These are phyloP conservation scores for Leccinum pellstonianum DNA, from an alignment of 768 basidiomycete species.

Conservation along the genomic window DNA sequence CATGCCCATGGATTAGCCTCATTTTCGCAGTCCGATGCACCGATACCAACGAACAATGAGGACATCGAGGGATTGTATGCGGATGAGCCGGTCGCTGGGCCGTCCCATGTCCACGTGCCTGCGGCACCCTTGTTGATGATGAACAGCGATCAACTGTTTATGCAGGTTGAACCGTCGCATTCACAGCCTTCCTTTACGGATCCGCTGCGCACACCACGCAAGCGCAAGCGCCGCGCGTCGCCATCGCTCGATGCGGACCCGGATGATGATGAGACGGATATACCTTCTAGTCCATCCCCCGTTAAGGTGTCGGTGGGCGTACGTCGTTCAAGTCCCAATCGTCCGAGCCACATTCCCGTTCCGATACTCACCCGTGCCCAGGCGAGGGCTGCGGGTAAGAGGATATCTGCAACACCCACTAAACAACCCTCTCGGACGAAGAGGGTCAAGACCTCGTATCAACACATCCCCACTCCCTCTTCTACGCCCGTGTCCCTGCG, in stretches of 20 bases:
- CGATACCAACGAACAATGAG: constrained; percentile 32
- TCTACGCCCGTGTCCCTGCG: constrained; percentile 19
- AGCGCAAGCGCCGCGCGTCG: constrained; percentile 24
- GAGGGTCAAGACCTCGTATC: constrained; percentile 18
- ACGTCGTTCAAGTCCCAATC: neutral
- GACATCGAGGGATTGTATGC: constrained; percentile 37
- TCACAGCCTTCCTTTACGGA: constrained; percentile 22
- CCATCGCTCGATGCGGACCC: constrained; percentile 1
- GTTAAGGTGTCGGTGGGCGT: constrained; percentile 25
- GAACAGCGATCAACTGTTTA: constrained; percentile 17
- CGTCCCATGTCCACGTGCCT: constrained; percentile 18
- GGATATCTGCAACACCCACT: neutral
- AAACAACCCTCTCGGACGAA: constrained; percentile 12
- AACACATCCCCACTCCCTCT: constrained; percentile 27
- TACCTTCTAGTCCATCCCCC: constrained; percentile 32
- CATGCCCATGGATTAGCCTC: constrained; percentile 22
- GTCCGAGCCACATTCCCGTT: neutral
- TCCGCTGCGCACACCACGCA: constrained; percentile 33
- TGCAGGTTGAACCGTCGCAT: constrained; percentile 4
- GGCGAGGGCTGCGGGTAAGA: constrained; percentile 9
- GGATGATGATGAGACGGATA: constrained; percentile 10
- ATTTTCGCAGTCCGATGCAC: constrained; percentile 36
- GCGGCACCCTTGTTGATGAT: constrained; percentile 26
- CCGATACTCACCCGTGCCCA: constrained; percentile 15
- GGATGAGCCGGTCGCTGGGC: constrained; percentile 31